Conservation (phyloP, 2,329 filamentous ascomycete species). For the Lachnellula arida region DNA sequence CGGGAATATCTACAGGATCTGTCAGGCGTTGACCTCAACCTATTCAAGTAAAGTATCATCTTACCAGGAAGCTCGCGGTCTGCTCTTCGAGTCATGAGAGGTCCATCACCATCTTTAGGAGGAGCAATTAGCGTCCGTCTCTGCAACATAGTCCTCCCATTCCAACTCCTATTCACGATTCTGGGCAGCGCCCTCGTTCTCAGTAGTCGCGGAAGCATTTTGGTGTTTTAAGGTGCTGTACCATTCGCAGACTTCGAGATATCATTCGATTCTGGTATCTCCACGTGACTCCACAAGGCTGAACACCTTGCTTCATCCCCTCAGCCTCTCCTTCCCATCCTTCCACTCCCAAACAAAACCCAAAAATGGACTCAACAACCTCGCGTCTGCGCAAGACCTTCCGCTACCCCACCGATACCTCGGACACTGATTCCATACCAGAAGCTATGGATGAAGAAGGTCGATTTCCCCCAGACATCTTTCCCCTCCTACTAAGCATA, state of each 20-base stretch:
- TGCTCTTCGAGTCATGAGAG: slow-evolving; percentile 59
- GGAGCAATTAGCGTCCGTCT: slow-evolving; percentile 50
- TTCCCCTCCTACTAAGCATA: slow-evolving; percentile 21
- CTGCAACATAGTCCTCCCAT: slow-evolving; percentile 15
- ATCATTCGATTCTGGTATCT: background rate
- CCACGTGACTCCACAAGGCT: slow-evolving; percentile 5
- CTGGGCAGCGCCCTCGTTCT: slow-evolving; percentile 21
- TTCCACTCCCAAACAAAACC: slow-evolving; percentile 8
- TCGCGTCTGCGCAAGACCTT: slow-evolving; percentile 73
- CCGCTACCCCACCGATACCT: slow-evolving; percentile 62
- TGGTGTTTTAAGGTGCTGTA: slow-evolving; percentile 1
- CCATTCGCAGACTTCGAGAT: background rate
- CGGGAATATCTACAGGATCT: slow-evolving; percentile 20
- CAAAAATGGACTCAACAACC: slow-evolving; percentile 33
- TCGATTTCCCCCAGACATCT: slow-evolving; percentile 28
- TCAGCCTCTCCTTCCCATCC: background rate
- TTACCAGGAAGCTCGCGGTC: slow-evolving; percentile 64
- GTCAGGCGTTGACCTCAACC: slow-evolving; percentile 1
- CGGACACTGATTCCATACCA: slow-evolving; percentile 46
- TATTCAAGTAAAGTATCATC: slow-evolving; percentile 14
- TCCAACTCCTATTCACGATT: slow-evolving; percentile 6
- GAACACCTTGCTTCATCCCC: background rate
- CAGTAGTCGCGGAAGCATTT: slow-evolving; percentile 30
- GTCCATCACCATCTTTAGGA: slow-evolving; percentile 55
- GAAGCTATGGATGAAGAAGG: slow-evolving; percentile 74